Evolutionary conservation across 106 monocot genomes (phyloP).

Genomic region (Dendrobium catenatum): DNA sequence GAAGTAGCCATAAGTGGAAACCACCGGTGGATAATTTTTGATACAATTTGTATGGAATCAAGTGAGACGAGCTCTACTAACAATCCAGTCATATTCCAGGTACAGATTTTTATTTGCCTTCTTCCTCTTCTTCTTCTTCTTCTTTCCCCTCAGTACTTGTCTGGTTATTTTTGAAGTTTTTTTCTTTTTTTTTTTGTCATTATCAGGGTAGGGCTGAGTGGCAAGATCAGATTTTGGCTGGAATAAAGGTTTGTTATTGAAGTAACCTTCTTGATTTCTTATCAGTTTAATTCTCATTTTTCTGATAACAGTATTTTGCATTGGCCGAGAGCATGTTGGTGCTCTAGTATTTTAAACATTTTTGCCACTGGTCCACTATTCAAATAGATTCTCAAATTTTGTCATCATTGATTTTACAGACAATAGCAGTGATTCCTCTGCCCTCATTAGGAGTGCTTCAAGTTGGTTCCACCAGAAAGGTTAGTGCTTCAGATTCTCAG

Average conservation of each 20-base stretch:
- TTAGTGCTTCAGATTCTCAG: background rate
- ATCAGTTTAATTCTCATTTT: too few relatives aligned
- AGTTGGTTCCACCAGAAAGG: conserved; percentile 14
- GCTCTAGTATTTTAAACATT: background rate
- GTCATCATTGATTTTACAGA: conserved; percentile 10
- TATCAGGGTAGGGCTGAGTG: conserved; percentile 14
- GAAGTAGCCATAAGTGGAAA: conserved; percentile 9
- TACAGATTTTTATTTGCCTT: background rate
- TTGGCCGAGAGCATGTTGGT: too few relatives aligned
- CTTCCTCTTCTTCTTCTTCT: too few relatives aligned
- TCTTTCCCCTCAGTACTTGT: too few relatives aligned
- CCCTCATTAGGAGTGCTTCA: conserved; percentile 17
- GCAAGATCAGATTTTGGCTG: conserved; percentile 20
- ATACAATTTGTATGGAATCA: background rate
- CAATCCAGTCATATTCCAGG: background rate
- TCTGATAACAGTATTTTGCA: too few relatives aligned
- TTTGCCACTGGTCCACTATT: background rate
- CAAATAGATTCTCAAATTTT: background rate
- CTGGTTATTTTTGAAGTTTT: background rate
- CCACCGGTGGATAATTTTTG: conserved; percentile 5
- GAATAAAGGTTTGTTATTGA: conserved; percentile 25
- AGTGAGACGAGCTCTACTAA: background rate
- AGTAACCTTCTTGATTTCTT: too few relatives aligned
- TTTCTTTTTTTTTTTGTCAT: conserved; percentile 6
- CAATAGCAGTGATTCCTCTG: conserved; percentile 15